Conservation (phyloP, 441 rosid genomes). For the Mallotus japonicus region DNA sequence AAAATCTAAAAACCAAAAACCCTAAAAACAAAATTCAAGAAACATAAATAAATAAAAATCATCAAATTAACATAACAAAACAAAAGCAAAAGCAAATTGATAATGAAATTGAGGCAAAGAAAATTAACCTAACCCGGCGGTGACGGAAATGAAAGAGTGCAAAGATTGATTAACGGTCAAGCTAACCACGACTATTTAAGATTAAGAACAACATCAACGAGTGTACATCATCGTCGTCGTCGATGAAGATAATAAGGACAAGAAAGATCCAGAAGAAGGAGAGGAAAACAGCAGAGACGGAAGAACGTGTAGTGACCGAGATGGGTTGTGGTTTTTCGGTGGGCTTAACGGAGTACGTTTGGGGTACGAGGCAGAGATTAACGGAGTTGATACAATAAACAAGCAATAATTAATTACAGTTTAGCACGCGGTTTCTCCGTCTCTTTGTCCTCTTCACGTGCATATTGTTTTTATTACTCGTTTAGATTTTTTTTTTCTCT, state of each 20-base stretch:
- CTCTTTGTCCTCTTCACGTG: background rate
- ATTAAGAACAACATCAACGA: too few species aligned
- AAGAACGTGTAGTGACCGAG: too few species aligned
- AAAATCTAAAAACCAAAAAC: background rate
- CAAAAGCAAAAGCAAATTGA: background rate
- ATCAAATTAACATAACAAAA: background rate
- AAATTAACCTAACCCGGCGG: too few species aligned
- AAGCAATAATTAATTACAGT: background rate
- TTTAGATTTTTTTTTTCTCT: background rate
- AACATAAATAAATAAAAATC: background rate
- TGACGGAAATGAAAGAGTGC: too few species aligned
- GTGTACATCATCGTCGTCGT: too few species aligned
- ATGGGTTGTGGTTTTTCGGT: too few species aligned
- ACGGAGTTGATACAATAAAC: background rate
- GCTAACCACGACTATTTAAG: too few species aligned
- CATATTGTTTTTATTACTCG: too few species aligned
- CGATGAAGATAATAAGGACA: conserved; percentile 5
- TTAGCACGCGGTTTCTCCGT: conserved; percentile 15
- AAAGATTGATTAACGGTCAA: too few species aligned
- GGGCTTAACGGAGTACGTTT: too few species aligned
- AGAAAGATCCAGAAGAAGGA: background rate
- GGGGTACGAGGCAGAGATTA: too few species aligned
- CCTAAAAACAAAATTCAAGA: background rate
- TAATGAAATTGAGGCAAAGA: too few species aligned
- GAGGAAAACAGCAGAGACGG: background rate